Conservation (phyloP, 768 basidiomycete genomes). For the Mycena filopes region DNA sequence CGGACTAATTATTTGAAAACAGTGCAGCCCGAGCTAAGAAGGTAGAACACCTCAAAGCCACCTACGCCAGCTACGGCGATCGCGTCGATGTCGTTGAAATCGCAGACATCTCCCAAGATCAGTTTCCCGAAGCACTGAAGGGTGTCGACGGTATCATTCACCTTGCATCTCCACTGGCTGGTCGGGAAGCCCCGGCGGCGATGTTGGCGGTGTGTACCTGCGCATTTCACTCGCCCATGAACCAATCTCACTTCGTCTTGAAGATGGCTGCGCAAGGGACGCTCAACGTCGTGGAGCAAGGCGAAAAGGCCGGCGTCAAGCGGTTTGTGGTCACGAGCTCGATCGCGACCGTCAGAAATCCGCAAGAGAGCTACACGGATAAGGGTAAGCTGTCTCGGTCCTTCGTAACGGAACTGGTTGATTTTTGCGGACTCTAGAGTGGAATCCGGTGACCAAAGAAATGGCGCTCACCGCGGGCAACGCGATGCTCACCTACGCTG, state of each 20-base stretch:
- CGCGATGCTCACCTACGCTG: slow-evolving; percentile 41
- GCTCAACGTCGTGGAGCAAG: slow-evolving; percentile 52
- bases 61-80: slow-evolving; percentile 34
- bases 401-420: too few relatives aligned
- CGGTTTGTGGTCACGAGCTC: slow-evolving; percentile 54
- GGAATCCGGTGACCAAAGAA: slow-evolving; percentile 46
- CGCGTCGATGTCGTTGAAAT: slow-evolving; percentile 40
- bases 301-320: slow-evolving; percentile 48
- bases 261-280: slow-evolving; percentile 51
- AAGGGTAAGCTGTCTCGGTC: slow-evolving; percentile 36
- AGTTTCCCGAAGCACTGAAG: slow-evolving; percentile 59
- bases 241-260: too few relatives aligned
- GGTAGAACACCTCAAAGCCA: slow-evolving; percentile 29
- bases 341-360: slow-evolving; percentile 42
- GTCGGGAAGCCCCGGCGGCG: slow-evolving; percentile 29
- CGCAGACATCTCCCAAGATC: slow-evolving; percentile 40
- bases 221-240: too few relatives aligned
- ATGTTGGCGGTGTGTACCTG: slow-evolving; percentile 37
- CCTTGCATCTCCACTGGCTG: slow-evolving; percentile 48
- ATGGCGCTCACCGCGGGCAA: slow-evolving; percentile 36
- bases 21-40: slow-evolving; percentile 38
- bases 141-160: slow-evolving; percentile 60
- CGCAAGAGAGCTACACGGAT: slow-evolving; percentile 38
- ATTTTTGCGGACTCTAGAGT: slow-evolving; percentile 38
- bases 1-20: not conserved